Evolutionary conservation across 2,329 filamentous ascomycete species (phyloP), one percentile per base, ranked within the genome.

Genomic region (Colletotrichum sp.): DNA sequence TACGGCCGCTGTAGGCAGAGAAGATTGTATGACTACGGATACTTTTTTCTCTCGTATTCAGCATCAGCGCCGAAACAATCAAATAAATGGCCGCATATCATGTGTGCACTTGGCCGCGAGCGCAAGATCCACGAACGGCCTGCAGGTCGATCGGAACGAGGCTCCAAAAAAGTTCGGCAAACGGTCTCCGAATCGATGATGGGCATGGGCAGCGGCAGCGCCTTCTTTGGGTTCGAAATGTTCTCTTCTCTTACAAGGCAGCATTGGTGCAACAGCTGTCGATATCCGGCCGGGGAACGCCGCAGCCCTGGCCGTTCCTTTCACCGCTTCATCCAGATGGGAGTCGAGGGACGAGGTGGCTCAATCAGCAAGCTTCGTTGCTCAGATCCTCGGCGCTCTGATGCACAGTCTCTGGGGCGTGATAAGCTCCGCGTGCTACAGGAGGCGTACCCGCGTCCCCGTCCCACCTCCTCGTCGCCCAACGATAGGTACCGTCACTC

Each of bases 361-460:
- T 77, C 52, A 71, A 64, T 67, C 66, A 57, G 60, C 59, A 72
- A 60, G 52, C 62, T 55, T 63, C 32, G 71, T 57, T 52, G 39
- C 75, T 77, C 66, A 63, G 72, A 77, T 71, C 21, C 75, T 75
- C 71, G 71, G 71, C 75, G 75, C 66, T 77, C 71, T 75, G 75
- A 75, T 67, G 62, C 72, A 70, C 34, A 34, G 34, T 57, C 24
- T 77, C 26, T 57, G 52, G 75, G 66, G 71, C 49, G 52, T 77
- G 67, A 77, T 75, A 64, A 77, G 72, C 66, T 77, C 71, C 66
- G 75, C 71, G 71, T 77, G 75, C 65, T 55, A 77, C 74, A 75
- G 71, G 71, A 71, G 73, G 55, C 60, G n/a, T 62, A 59, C 60
- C 71, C 71, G 67, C 75, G 75, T 75, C 60, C 60, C 70, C 44